Conservation (phyloP, 768 basidiomycete genomes). For the Roridomyces roridus region DNA sequence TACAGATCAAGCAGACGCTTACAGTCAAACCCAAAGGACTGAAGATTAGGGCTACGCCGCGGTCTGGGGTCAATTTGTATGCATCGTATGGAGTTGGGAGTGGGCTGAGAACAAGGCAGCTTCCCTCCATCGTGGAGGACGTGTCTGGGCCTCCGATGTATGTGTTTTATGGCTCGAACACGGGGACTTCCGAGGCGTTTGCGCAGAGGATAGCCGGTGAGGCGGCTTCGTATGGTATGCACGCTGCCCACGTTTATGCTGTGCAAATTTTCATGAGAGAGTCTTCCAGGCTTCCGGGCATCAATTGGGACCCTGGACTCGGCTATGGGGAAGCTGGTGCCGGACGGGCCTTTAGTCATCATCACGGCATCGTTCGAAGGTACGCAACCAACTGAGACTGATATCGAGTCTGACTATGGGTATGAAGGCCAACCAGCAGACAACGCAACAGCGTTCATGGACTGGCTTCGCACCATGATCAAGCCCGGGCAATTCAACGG, state of each 20-base stretch:
- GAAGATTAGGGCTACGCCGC: constrained; percentile 44
- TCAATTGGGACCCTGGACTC: constrained; percentile 48
- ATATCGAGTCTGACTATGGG: too few species aligned
- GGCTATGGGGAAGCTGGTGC: constrained; percentile 41
- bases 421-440: constrained; percentile 51
- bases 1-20: constrained; percentile 49
- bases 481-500: constrained; percentile 33
- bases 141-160: constrained; percentile 36
- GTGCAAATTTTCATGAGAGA: neutral
- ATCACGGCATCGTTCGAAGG: constrained; percentile 56
- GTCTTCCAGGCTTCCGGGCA: constrained; percentile 43
- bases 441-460: constrained; percentile 52
- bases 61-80: too few species aligned
- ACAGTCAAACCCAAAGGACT: constrained; percentile 55
- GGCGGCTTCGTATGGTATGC: constrained; percentile 41
- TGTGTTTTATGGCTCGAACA: constrained; percentile 53
- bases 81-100: too few species aligned
- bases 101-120: too few species aligned
- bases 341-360: constrained; percentile 50
- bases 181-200: constrained; percentile 55
- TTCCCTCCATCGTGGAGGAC: too few species aligned
- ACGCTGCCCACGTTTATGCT: neutral
- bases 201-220: constrained; percentile 50
- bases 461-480: constrained; percentile 43
- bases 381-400: neutral